Conservation (phyloP, 768 basidiomycete genomes). For the Fistulinella prunicolor region DNA sequence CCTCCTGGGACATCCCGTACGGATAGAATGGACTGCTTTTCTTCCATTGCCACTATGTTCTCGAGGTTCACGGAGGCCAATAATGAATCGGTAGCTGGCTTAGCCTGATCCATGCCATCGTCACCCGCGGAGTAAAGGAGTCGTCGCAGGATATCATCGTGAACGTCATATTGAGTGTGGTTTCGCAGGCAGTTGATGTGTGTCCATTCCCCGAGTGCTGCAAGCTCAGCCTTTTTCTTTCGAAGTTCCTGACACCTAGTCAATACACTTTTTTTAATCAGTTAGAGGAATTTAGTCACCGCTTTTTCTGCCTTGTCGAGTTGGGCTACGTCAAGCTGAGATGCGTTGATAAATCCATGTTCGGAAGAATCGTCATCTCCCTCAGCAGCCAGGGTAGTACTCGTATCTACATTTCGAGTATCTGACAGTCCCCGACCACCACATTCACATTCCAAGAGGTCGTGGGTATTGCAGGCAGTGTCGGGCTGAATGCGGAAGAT, state of each 20-base stretch:
- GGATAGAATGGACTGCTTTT: slow-evolving; percentile 32
- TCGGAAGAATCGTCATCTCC: slow-evolving; percentile 29
- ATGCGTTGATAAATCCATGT: slow-evolving; percentile 63
- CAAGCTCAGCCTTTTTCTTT: slow-evolving; percentile 66
- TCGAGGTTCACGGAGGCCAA: slow-evolving; percentile 48
- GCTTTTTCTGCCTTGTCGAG: slow-evolving; percentile 49
- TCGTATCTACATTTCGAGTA: slow-evolving; percentile 1
- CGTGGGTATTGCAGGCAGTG: slow-evolving; percentile 89
- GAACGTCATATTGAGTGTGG: slow-evolving; percentile 46
- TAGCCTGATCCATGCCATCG: slow-evolving; percentile 8
- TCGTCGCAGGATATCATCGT: slow-evolving; percentile 62
- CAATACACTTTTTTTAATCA: background rate
- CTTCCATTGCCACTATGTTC: slow-evolving; percentile 39
- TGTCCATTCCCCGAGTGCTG: slow-evolving; percentile 76
- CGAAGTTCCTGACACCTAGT: slow-evolving; percentile 49
- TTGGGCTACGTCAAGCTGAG: slow-evolving; percentile 50
- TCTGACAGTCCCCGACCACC: slow-evolving; percentile 27
- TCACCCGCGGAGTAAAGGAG: slow-evolving; percentile 33
- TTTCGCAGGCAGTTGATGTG: slow-evolving; percentile 72
- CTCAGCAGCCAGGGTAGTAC: slow-evolving; percentile 19
- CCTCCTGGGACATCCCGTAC: slow-evolving; percentile 58
- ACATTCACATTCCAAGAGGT: slow-evolving; percentile 81
- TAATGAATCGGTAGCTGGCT: slow-evolving; percentile 25
- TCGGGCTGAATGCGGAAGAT: slow-evolving; percentile 84
- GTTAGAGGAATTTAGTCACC: slow-evolving; percentile 36